Conservation (phyloP, 495 filamentous ascomycete genomes). For the Daldinia caldariorum region DNA sequence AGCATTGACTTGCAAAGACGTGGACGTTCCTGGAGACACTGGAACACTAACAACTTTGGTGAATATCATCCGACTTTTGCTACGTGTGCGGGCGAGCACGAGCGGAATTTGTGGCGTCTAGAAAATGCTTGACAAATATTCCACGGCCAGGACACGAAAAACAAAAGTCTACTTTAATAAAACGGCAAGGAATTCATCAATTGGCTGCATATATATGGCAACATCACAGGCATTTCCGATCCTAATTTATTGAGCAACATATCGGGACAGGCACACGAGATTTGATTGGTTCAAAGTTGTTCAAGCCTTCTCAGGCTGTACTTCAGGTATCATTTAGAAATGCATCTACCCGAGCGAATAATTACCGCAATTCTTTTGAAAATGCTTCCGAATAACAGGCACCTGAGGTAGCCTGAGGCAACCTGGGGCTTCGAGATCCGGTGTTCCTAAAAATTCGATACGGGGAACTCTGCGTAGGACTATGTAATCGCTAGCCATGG, state of each 20-base stretch:
- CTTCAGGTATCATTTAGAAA: conserved; percentile 41
- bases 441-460: conserved; percentile 23
- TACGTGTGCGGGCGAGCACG: conserved; percentile 40
- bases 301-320: conserved; percentile 43
- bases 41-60: conserved; percentile 17
- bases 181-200: conserved; percentile 32
- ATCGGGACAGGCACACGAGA: conserved; percentile 37
- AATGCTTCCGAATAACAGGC: conserved; percentile 27
- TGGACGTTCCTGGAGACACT: conserved; percentile 36
- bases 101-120: conserved; percentile 26
- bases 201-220: conserved; percentile 43
- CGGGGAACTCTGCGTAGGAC: conserved; percentile 22
- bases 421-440: conserved; percentile 28
- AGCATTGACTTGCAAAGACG: conserved; percentile 40
- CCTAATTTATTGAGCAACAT: conserved; percentile 42
- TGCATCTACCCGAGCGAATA: conserved; percentile 43
- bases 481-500: conserved; percentile 15
- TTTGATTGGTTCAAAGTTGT: conserved; percentile 39
- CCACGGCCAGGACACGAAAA: conserved; percentile 29
- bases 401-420: conserved; percentile 16
- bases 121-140: conserved; percentile 41
- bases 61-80: conserved; percentile 38
- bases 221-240: conserved; percentile 39
- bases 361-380: conserved; percentile 33
- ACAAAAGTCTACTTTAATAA: conserved; percentile 26